Base-by-base conservation (phyloP, 2,329 filamentous ascomycete species). In the Xylariaceae sp. region DNA sequence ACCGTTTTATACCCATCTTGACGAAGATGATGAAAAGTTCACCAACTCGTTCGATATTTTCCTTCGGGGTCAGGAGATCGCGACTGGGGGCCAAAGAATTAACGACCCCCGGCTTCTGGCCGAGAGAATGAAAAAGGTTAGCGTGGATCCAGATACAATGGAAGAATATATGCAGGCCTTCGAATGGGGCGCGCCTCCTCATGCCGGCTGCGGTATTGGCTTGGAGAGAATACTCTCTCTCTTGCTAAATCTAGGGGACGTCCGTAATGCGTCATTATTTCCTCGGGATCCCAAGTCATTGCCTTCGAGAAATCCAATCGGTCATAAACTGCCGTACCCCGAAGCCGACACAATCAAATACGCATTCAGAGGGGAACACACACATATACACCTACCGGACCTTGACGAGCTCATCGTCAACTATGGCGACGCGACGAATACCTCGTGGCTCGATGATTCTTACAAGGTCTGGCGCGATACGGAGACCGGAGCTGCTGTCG, bases 31-130 rank as follows among this genome's bases (percentile, higher is more conserved):
- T n/a, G 64, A 66, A 0, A 58, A 57, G 0, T 43, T 85, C 69
- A 96, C 91, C 49, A 95, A 95, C 69, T 95, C 91, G 0, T 96
- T 96, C 65, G 91, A 96, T 69, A 95, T 96, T 55, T 96, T 96
- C 73, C 80, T 96, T 43, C 87, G 91, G 32, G 91, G 91, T 0
- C 91, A 96, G 67, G 91, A 96, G 70, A 94, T 96, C 54, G 85
- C 92, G 45, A 92, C 89, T 1, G 91, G 91, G 63, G 91, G 91
- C 6, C 91, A 96, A 71, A 90, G 91, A 81, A 95, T 96, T 60
- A 88, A 96, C 69, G 85, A 94, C 58, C 80, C 88, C 0, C 73
- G 78, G 3, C 80, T 88, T 67, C 77, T 96, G n/a, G 80, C 86
- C 44, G 80, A 86, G 64, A 88, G 87, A 67, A 91, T 96, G 87